Conservation (phyloP, 139 green algal genomes). For the Chlamydomonas eustigma region DNA sequence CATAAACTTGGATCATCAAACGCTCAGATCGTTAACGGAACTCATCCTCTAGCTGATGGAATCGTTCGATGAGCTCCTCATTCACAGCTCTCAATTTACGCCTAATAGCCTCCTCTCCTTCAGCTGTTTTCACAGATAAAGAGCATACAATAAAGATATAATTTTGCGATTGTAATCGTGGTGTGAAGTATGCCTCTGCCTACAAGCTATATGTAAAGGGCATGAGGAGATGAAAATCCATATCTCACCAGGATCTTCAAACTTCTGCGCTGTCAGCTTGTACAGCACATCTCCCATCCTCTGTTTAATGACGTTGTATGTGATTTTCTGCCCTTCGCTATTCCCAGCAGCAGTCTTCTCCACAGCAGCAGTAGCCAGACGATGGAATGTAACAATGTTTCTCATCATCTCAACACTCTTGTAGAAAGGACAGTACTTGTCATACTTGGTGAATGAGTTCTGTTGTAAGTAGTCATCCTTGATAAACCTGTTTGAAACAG, state of each 20-base stretch:
- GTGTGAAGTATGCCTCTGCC: neutral
- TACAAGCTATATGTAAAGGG: too few relatives aligned
- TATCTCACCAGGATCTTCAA: constrained; percentile 86
- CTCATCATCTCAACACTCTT: constrained; percentile 95
- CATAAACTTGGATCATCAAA: too few relatives aligned
- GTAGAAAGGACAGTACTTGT: constrained; percentile 96
- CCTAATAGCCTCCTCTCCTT: constrained; percentile 55
- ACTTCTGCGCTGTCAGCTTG: constrained; percentile 95
- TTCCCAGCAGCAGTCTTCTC: constrained; percentile 80
- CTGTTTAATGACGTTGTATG: constrained; percentile 93
- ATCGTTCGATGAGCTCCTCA: constrained; percentile 82
- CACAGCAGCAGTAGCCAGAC: constrained; percentile 73
- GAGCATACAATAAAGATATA: too few relatives aligned
- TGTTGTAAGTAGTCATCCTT: constrained; percentile 99
- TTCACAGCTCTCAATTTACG: constrained; percentile 73
- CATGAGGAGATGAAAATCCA: too few relatives aligned
- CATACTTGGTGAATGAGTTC: constrained; percentile 94
- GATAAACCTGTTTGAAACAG: constrained; percentile 80
- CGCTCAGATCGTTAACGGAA: too few relatives aligned
- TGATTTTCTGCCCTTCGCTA: constrained; percentile 82
- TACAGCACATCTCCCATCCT: constrained; percentile 89
- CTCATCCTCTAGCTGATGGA: constrained; percentile 94
- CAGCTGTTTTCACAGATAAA: constrained; percentile 35
- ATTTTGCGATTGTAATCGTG: neutral
- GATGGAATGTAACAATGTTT: constrained; percentile 89